Conservation (phyloP, 805 yeast species). For the Pichia paraexigua region DNA sequence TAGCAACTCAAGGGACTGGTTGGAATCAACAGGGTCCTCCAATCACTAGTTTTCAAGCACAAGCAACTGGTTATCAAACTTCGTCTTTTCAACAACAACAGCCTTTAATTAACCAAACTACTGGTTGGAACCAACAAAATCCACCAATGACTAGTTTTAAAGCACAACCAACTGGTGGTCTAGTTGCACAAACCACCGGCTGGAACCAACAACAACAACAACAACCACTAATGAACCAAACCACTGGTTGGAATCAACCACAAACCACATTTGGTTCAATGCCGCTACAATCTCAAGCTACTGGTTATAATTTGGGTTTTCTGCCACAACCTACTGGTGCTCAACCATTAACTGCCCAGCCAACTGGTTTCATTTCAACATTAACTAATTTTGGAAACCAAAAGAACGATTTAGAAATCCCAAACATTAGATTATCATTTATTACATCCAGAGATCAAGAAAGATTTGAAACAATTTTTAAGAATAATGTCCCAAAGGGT, state of each 20-base stretch:
- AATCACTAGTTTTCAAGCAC: conserved; percentile 22
- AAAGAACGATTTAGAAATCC: conserved; percentile 56
- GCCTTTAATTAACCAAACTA: conserved; percentile 27
- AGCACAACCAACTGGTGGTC: conserved; percentile 27
- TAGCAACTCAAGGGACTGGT: conserved; percentile 33
- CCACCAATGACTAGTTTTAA: conserved; percentile 13
- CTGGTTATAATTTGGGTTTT: conserved; percentile 30
- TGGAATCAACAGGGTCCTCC: conserved; percentile 21
- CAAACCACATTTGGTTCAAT: conserved; percentile 32
- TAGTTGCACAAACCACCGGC: conserved; percentile 38
- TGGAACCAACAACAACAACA: conserved; percentile 16
- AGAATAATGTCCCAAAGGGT: conserved; percentile 67
- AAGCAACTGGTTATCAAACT: conserved; percentile 12
- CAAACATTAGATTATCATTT: conserved; percentile 73
- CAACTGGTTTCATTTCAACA: conserved; percentile 38
- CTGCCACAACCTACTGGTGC: conserved; percentile 11
- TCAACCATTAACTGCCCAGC: conserved; percentile 32
- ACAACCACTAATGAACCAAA: conserved; percentile 27
- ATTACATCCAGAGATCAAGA: conserved; percentile 79
- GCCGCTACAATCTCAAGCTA: conserved; percentile 31
- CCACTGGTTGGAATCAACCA: conserved; percentile 33
- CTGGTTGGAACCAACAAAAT: conserved; percentile 29
- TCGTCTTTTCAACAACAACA: conserved; percentile 10
- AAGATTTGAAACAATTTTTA: conserved; percentile 76
- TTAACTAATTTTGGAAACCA: conserved; percentile 12